Evolutionary conservation across 2,329 filamentous ascomycete genomes (phyloP).

Genomic region (Geosmithia putterillii): DNA sequence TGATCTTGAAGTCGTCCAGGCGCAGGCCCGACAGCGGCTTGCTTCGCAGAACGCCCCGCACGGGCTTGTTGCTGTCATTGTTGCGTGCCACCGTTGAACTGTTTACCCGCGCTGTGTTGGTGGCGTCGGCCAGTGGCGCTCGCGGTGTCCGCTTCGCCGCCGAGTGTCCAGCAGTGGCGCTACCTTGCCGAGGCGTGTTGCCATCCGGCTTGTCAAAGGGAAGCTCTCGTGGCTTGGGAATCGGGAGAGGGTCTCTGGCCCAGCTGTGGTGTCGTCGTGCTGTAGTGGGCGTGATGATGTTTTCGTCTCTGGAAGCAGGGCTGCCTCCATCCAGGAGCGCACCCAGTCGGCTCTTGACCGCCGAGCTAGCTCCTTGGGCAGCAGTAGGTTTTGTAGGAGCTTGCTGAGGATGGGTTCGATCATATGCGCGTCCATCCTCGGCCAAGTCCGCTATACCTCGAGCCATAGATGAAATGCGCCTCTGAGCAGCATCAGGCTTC

Average conservation of each 20-base stretch:
- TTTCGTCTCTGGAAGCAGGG: constrained; percentile 8
- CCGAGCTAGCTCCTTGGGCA: background rate
- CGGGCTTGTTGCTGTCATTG: background rate
- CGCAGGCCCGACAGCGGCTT: constrained; percentile 44
- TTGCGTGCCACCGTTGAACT: background rate
- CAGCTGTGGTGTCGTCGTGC: constrained; percentile 2
- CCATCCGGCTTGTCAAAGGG: constrained; percentile 29
- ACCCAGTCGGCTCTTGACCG: constrained; percentile 16
- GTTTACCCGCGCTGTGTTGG: background rate
- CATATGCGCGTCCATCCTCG: constrained; percentile 5
- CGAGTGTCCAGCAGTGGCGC: background rate
- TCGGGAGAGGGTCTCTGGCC: constrained; percentile 12
- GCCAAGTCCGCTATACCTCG: background rate
- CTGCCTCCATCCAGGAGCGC: constrained; percentile 20
- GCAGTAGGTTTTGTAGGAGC: background rate
- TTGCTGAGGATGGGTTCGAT: background rate
- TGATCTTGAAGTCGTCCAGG: constrained; percentile 70
- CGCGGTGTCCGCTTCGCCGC: background rate
- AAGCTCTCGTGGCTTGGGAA: constrained; percentile 27
- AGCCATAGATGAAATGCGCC: too few species aligned
- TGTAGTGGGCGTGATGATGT: constrained; percentile 12
- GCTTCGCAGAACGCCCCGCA: constrained; percentile 18
- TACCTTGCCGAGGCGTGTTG: background rate
- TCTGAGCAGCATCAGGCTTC: too few species aligned
- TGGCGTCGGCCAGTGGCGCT: constrained; percentile 1